Base-by-base conservation (phyloP, 2,329 filamentous ascomycete genomes). In the Colletotrichum noveboracense region DNA sequence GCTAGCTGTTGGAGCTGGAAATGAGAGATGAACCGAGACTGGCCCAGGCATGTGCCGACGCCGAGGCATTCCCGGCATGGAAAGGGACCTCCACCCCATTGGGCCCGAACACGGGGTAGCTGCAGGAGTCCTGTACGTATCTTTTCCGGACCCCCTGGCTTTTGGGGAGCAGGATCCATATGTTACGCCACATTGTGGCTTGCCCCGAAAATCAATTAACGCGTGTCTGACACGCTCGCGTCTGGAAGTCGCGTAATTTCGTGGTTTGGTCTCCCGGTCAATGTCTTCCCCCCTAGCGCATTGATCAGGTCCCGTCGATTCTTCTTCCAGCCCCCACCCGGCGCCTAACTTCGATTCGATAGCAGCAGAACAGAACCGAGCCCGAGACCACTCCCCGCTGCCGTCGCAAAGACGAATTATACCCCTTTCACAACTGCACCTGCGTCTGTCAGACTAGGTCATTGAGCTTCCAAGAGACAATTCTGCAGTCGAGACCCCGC, bases 1-100 rank as follows among this genome's bases (percentile, higher is more conserved):
- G 43, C 43, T 52, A 52, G 58, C 55, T 71, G 56, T 30, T 75
- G 66, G 62, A 71, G 55, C 62, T 76, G 73, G 32, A 34, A 58
- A 43, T 61, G 34, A 52, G 62, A 67, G 36, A 61, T 75, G 61
- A 70, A 73, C 75, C 66, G 66, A 76, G 60, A 75, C 28, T 66
- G 66, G 38, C 64, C 65, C 78, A 73, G 58, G 77, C 80, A 82
- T 82, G 81, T 82, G 81, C 81, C 81, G 80, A 82, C 80, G 80
- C 79, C 73, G 69, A 77, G 77, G 62, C 75, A 77, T 71, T 67
- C 64, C 71, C 70, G 76, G 71, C 74, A 75, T 71, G 70, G 38
- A 24, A 66, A 62, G 52, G 4, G 8, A 68, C 55, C 62, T 65
- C 75, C 75, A 71, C 61, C n/a, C 55, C 55, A 76, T 75, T 76